Base-by-base conservation (phyloP, 2,329 filamentous ascomycete species). In the Trichoderma koningiopsis region DNA sequence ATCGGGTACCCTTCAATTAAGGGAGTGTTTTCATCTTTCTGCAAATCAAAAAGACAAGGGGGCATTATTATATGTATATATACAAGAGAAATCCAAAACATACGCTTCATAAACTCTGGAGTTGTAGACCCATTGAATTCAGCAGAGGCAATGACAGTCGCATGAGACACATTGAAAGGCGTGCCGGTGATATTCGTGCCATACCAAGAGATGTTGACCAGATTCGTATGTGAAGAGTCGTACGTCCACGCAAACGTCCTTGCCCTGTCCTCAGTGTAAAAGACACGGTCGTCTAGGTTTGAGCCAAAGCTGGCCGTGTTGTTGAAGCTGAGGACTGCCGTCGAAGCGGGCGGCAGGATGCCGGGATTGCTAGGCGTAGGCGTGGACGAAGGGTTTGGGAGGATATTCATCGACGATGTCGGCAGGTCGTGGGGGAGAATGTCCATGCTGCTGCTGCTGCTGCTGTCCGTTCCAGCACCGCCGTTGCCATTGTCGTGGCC, bases 231-330 rank as follows among this genome's bases (percentile, higher is more conserved):
- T 40, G 11, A 27, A 40, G 53, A 37, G n/a, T 40, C 31, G 27
- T 22, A 13, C 16, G 5, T 27, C 69, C 69, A 70, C 16, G 55
- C 19, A 31, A 70, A 68, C n/a, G n/a, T 14, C 35, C 64, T 70
- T 16, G 37, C 43, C 22, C 4, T 22, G 13, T 22, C 7, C 0
- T 24, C 7, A 57, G 31, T 31, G 8, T 31, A 8, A 14, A 40
- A 70, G 56, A 70, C 62, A 16, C 58, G 68, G 6, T 16, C 33
- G 16, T 53, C 35, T 5, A n/a, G 24, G 24, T 58, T 2, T 4
- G 49, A 5, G 35, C 43, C 57, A 24, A 70, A 70, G 31, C 59
- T 63, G 35, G 22, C 33, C 8, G 24, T 37, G 40, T 68, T 49
- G 52, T 68, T 40, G 43, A 68, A 70, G 47, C 13, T 13, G 58